Base-by-base conservation (phyloP, 2,329 filamentous ascomycete genomes). In the Aureobasidium sp. region DNA sequence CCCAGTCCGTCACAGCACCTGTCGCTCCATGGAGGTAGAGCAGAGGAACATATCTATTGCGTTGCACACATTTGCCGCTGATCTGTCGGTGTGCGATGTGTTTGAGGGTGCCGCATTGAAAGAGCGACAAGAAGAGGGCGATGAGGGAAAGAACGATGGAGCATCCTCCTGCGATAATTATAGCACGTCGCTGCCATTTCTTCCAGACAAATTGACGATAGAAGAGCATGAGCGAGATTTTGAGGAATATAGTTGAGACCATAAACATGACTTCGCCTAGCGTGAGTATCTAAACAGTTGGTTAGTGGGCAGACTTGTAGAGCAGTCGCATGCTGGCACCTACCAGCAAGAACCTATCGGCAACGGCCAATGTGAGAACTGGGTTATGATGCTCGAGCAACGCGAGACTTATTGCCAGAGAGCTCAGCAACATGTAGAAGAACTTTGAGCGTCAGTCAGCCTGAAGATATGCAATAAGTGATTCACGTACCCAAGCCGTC, bases 201-300 rank as follows among this genome's bases (percentile, higher is more conserved):
- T 72, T 69, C 34, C 66, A 69, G 14, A 78, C 70, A 45, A 79
- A 74, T 2, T 77, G 75, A 3, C 75, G 69, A 66, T 78, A 78
- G 69, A 79, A 79, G 37, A 79, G 66, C 14, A 72, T 75, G 7
- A 80, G 66, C 1, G 77, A 78, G 22, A 79, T 72, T 64, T 80
- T 80, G 63, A 79, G 66, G 15, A 73, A 64, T 63, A 76, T 73
- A 64, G 76, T 74, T 0, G 75, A 71, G 8, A 73, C 61, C 42
- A 77, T 65, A 64, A 79, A 79, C 1, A 74, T 68, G 5, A 27
- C 55, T 48, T 59, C 55, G 31, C 55, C 55, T 20, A 59, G 39
- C 9, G 42, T 39, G 22, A 59, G 31, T 48, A 36, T 12, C 55
- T 59, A 25, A 4, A 37, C 9, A 20, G 17, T 15, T n/a, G 20